These are phyloP conservation scores for Gossypium herbaceum DNA, from an alignment of 345 rosid species.

Conservation along the genomic window DNA sequence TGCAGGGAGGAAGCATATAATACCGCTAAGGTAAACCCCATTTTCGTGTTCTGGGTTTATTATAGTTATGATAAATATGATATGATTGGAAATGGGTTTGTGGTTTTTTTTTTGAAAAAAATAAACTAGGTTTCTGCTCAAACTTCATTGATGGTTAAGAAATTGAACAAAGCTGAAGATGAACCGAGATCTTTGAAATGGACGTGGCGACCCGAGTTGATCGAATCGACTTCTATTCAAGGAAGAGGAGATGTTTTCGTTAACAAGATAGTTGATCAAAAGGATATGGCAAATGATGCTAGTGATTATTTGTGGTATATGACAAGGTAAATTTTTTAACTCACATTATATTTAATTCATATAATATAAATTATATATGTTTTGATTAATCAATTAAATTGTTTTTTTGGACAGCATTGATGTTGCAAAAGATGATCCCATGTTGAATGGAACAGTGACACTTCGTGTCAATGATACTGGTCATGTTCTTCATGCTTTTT, in stretches of 20 bases:
- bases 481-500: slow-evolving; percentile 36
- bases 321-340: neutral
- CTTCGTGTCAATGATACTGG: slow-evolving; percentile 37
- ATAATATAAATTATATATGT: neutral
- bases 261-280: slow-evolving; percentile 49
- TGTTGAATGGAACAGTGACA: slow-evolving; percentile 14
- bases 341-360: too few relatives aligned
- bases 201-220: slow-evolving; percentile 59
- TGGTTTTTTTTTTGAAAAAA: neutral
- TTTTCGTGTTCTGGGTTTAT: neutral
- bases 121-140: slow-evolving; percentile 43
- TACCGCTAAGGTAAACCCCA: slow-evolving; percentile 48
- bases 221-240: slow-evolving; percentile 19
- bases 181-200: slow-evolving; percentile 37
- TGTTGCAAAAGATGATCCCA: slow-evolving; percentile 11
- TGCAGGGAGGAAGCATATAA: slow-evolving; percentile 41
- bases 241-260: slow-evolving; percentile 32
- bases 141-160: slow-evolving; percentile 40
- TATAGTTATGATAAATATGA: neutral
- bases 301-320: too few relatives aligned
- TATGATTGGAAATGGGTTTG: neutral
- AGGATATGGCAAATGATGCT: slow-evolving; percentile 4
- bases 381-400: neutral
- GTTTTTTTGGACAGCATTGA: slow-evolving; percentile 17
- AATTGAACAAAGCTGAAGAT: slow-evolving; percentile 20